Evolutionary conservation across 2,329 filamentous ascomycete species (phyloP).

Genomic region (Phaeosphaeriaceae sp.): DNA sequence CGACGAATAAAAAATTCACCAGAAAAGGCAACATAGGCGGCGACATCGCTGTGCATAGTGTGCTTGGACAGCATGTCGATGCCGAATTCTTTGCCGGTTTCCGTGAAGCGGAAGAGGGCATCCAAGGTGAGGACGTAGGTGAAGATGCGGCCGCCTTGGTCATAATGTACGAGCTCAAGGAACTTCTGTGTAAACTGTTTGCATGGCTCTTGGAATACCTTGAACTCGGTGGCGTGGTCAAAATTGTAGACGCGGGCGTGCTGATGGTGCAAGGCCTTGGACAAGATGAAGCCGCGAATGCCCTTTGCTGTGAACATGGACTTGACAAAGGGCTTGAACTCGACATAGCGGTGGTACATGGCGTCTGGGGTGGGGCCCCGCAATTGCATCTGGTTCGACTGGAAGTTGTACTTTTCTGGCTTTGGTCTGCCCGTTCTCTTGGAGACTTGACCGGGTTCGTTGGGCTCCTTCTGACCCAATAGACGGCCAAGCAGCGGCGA

Average conservation of each 20-base stretch:
- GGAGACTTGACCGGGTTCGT: slow-evolving; percentile 43
- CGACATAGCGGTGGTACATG: slow-evolving; percentile 90
- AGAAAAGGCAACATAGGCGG: slow-evolving; percentile 87
- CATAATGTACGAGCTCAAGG: slow-evolving; percentile 83
- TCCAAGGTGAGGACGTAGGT: slow-evolving; percentile 93
- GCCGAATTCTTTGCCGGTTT: slow-evolving; percentile 94
- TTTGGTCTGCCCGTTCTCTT: slow-evolving; percentile 52
- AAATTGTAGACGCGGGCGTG: slow-evolving; percentile 90
- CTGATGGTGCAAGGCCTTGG: slow-evolving; percentile 87
- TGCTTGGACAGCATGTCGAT: slow-evolving; percentile 94
- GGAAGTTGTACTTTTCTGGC: slow-evolving; percentile 83
- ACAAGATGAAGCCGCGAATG: slow-evolving; percentile 78
- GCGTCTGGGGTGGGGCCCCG: slow-evolving; percentile 78
- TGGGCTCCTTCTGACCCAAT: slow-evolving; percentile 67
- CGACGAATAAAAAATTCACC: slow-evolving; percentile 91
- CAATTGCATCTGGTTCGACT: slow-evolving; percentile 90
- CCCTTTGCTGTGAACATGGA: slow-evolving; percentile 84
- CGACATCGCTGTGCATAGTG: slow-evolving; percentile 95
- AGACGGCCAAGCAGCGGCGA: slow-evolving; percentile 87
- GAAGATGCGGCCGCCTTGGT: slow-evolving; percentile 83
- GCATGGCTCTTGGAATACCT: slow-evolving; percentile 69
- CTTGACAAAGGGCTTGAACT: slow-evolving; percentile 88
- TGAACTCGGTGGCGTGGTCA: slow-evolving; percentile 75
- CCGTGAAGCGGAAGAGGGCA: slow-evolving; percentile 85
- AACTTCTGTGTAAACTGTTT: slow-evolving; percentile 78